Evolutionary conservation across 495 filamentous ascomycete genomes (phyloP), one percentile per base, ranked within the genome.

Genomic region (Bombardia bombarda): DNA sequence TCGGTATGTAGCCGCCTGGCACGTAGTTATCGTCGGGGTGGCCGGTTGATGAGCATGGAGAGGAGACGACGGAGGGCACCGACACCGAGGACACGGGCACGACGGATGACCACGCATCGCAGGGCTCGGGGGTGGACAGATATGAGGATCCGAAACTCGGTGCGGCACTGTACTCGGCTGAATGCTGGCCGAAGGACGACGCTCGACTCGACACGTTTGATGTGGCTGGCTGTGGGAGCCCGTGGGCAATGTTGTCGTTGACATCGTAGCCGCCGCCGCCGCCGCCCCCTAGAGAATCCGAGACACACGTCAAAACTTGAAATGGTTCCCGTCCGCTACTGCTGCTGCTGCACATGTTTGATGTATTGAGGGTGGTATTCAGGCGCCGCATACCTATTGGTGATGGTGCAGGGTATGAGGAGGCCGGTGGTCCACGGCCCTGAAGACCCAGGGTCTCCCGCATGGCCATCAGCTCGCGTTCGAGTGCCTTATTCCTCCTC

Each of bases 1-100:
- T 60, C 22, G 62, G 57, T 10, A 66, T 58, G 36, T 66, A 69
- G 24, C 56, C n/a, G n/a, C n/a, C 58, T 18, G 50, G 47, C 13
- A 52, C 47, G 34, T 59, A 67, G 5, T n/a, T n/a, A n/a, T 68
- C 67, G 16, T 71, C 66, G 10, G 57, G 53, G 24, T 48, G 53
- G 4, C 43, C 58, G 16, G 65, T 55, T 4, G 66, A 66, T 0
- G 68, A 67, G 0, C 61, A 53, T 2, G 69, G 67, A 35, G 68
- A 71, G 2, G 69, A 69, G 5, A 53, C 66, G 7, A 58, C 59
- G 23, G 66, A 68, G 13, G 58, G 43, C 12, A 61, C 50, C 7
- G 58, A 58, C 14, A 22, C 47, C 7, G 48, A 42, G 7, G 53
- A 45, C 1, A 54, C 47, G 5, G 49, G 52, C n/a, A 65, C 52